phyloP scores from a whole-genome alignment of 2,329 filamentous ascomycete genomes.

The Claviceps paspali region DNA sequence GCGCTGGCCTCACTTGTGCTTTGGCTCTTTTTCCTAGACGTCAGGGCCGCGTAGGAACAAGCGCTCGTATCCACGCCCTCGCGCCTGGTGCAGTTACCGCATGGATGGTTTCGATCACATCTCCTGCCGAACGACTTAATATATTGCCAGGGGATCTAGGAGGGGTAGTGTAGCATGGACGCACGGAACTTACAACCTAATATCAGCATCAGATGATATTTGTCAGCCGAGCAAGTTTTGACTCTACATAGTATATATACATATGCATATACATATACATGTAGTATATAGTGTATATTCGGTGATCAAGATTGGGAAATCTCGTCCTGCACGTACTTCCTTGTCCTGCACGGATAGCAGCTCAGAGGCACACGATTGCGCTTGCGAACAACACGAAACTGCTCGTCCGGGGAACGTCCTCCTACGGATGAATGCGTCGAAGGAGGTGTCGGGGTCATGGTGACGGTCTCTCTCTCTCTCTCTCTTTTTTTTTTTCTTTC shows the following conservation, averaged over 20 bases:
- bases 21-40: slow-evolving; percentile 58
- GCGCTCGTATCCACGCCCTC: slow-evolving; percentile 66
- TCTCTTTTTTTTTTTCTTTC: too few relatives aligned
- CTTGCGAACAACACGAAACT: slow-evolving; percentile 79
- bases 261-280: too few relatives aligned
- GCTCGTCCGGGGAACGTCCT: slow-evolving; percentile 66
- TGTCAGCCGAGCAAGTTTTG: neutral
- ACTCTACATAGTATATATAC: too few relatives aligned
- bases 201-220: too few relatives aligned
- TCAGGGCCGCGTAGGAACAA: slow-evolving; percentile 69
- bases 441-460: slow-evolving; percentile 62
- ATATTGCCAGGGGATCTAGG: too few relatives aligned
- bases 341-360: slow-evolving; percentile 77
- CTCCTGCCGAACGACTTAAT: slow-evolving; percentile 51
- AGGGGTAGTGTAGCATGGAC: too few relatives aligned
- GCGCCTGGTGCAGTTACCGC: slow-evolving; percentile 87
- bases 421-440: slow-evolving; percentile 66
- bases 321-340: slow-evolving; percentile 48
- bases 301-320: too few relatives aligned
- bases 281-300: too few relatives aligned
- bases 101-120: slow-evolving; percentile 83
- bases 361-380: slow-evolving; percentile 84
- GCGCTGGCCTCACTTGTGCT: slow-evolving; percentile 46
- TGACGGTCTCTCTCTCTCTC: too few relatives aligned
- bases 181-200: slow-evolving; percentile 21